Evolutionary conservation across 306 rosid species (phyloP).

Genomic region (Gynostemma pentaphyllum): DNA sequence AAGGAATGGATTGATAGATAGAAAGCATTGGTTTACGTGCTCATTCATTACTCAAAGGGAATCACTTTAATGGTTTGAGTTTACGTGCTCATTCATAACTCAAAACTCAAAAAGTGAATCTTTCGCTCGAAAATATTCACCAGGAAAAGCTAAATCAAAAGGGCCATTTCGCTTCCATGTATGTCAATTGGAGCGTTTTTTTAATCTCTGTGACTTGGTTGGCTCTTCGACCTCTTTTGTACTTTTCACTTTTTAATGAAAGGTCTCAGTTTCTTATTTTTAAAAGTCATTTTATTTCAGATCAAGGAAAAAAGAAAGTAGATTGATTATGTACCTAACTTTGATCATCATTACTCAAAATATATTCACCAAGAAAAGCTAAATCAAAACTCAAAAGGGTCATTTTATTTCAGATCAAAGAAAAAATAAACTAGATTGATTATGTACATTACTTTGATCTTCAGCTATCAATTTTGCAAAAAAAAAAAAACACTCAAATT

Average conservation of each 20-base stretch:
- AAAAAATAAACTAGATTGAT: neutral
- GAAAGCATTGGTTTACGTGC: neutral
- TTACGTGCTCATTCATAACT: neutral
- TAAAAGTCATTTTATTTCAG: conserved; percentile 7
- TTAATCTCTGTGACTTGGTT: too few relatives aligned
- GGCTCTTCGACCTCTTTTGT: too few relatives aligned
- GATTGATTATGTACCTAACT: neutral
- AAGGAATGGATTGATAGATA: neutral
- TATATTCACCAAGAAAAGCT: too few relatives aligned
- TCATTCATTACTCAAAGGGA: neutral
- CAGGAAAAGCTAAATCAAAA: neutral
- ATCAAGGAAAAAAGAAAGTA: neutral
- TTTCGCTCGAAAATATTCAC: conserved; percentile 4
- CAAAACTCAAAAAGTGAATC: too few relatives aligned
- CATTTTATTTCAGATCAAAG: conserved; percentile 1
- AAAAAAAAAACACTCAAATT: too few relatives aligned
- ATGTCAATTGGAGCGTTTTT: too few relatives aligned
- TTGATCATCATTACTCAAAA: neutral
- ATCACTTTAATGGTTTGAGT: neutral
- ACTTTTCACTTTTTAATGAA: too few relatives aligned
- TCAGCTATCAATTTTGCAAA: neutral
- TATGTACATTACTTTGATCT: conserved; percentile 1
- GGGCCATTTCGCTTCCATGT: too few relatives aligned
- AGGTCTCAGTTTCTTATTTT: too few relatives aligned
- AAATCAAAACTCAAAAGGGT: too few relatives aligned